Evolutionary conservation across 2,329 filamentous ascomycete genomes (phyloP), one percentile per base, ranked within the genome.

Genomic region (Alternaria infectoria): DNA sequence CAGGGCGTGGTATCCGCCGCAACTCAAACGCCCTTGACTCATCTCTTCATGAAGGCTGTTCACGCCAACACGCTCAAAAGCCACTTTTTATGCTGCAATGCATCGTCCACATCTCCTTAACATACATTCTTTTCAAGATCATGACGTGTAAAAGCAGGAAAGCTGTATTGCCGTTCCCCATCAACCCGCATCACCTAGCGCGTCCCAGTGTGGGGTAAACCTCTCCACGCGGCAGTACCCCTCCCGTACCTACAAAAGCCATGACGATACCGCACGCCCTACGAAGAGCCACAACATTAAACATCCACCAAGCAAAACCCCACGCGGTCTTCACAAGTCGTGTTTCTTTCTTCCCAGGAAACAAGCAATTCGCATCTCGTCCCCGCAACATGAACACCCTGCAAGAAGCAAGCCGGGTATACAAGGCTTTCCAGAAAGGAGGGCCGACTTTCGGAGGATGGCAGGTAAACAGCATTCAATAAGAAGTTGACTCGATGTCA

Each of bases 401-500:
- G 80, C 86, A 88, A 77, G 80, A 83, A 66, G 82, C 83, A 49
- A 88, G 86, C 69, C 83, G 84, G 54, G 76, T 88, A 57, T 85
- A 83, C 69, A 83, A 82, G 63, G 83, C 84, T 13, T 80, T 88
- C 56, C 79, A 82, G 65, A 82, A 80, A 43, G 83, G 83, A 57
- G 81, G 83, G 10, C 77, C 85, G 32, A 82, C 81, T 17, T 87
- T 87, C 61, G 86, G 86, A 62, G 86, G 82, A 73, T 88, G 86
- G 86, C 86, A 88, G 81, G 86, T 86, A 78, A 69, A 28, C 17
- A 32, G 23, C 30, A 17, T 15, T 5, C 32, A 36, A 36, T 15
- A 2, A 1, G 32, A 36, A 3, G 32, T 36, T n/a, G 15, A 36
- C 32, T 36, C 0, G 15, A 36, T 9, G 15, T 36, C 7, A 36